phyloP scores from a whole-genome alignment of 2,329 filamentous ascomycete species.

The Colletotrichum lupini region DNA sequence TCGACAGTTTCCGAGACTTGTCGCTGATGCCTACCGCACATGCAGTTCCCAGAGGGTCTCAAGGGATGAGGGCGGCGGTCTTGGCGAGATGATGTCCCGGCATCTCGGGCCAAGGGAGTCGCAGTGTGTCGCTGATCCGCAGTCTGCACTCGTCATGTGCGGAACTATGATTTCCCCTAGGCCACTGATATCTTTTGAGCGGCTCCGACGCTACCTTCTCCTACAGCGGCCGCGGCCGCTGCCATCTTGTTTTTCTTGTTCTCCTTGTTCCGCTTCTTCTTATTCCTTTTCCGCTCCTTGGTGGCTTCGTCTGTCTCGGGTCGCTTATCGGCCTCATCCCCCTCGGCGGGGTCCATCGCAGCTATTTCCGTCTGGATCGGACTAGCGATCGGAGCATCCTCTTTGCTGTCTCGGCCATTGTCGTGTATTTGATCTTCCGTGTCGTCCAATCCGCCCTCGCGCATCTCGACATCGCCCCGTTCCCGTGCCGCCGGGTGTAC shows the following conservation, averaged over 20 bases:
- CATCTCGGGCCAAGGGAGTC: constrained; percentile 21
- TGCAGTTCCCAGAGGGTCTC: not conserved
- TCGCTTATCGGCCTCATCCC: not conserved
- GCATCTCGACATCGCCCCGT: not conserved
- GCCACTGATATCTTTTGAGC: not conserved
- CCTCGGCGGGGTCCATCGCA: not conserved
- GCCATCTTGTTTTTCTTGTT: constrained; percentile 35
- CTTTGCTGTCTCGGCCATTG: not conserved
- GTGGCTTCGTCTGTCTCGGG: constrained; percentile 26
- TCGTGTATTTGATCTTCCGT: not conserved
- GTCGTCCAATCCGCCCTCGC: not conserved
- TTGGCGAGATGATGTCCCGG: constrained; percentile 14
- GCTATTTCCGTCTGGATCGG: not conserved
- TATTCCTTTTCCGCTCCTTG: constrained; percentile 42
- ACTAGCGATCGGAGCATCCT: not conserved
- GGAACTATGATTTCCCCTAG: not conserved
- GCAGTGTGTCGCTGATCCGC: not conserved
- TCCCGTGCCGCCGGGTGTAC: not conserved
- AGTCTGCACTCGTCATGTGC: not conserved
- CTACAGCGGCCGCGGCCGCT: not conserved
- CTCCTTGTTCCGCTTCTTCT: constrained; percentile 28
- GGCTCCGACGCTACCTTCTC: not conserved
- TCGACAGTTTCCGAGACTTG: not conserved
- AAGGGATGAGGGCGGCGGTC: constrained; percentile 9
- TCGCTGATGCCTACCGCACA: not conserved